Percentiles rank a stretch among this genome's conserved stretches.
phyloP scores from a whole-genome alignment of 139 green algal genomes.

The Edaphochlamys debaryana region DNA sequence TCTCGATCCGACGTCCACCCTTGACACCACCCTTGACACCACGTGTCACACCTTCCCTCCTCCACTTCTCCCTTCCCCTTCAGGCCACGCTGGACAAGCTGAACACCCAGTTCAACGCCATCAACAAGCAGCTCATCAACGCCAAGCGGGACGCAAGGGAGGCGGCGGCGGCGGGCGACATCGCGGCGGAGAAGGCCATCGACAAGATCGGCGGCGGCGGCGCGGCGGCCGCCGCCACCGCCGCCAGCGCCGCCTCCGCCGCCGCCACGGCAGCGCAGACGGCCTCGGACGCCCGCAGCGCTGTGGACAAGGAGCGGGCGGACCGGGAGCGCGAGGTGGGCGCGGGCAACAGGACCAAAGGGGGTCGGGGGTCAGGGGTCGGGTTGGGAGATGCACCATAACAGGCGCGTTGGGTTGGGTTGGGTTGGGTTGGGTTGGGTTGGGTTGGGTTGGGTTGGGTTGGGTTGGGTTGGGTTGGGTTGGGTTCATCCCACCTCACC shows the following conservation, averaged over 20 bases:
- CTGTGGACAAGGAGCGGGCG: constrained; percentile 10
- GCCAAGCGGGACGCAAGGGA: not conserved
- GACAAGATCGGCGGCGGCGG: not conserved
- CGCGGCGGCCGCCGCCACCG: constrained; percentile 7
- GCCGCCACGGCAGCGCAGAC: constrained; percentile 28
- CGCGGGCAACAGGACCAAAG: not conserved
- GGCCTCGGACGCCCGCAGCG: constrained; percentile 19
- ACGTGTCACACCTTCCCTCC: not conserved
- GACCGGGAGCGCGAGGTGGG: constrained; percentile 32
- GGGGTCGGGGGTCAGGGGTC: too few species aligned
- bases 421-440: too few species aligned
- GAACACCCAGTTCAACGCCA: constrained; percentile 25
- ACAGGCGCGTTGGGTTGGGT: too few species aligned
- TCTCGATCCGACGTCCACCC: too few species aligned
- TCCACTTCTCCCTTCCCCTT: not conserved
- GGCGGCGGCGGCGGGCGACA: not conserved
- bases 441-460: too few species aligned
- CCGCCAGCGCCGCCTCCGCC: constrained; percentile 21
- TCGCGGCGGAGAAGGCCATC: constrained; percentile 16
- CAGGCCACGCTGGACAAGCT: constrained; percentile 39
- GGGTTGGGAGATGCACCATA: too few species aligned
- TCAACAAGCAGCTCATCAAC: constrained; percentile 25
- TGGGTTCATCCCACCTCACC: too few species aligned
- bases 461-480: too few species aligned
- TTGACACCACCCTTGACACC: not conserved